phyloP scores from a whole-genome alignment of 1,139 yeast species.

The Protomyces lactucae-debilis region DNA sequence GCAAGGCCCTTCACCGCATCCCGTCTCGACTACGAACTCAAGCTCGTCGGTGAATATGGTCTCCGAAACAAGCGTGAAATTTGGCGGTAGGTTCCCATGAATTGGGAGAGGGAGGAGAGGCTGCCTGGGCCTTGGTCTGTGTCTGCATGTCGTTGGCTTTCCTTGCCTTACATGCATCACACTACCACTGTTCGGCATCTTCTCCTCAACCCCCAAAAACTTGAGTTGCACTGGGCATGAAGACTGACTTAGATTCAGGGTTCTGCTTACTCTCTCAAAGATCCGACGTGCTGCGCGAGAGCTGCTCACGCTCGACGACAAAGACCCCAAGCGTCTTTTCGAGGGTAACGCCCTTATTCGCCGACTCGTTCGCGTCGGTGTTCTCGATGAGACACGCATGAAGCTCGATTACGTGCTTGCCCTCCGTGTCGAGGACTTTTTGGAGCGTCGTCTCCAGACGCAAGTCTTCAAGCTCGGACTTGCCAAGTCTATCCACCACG shows the following conservation, averaged over 20 bases:
- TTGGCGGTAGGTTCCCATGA: slow-evolving; percentile 52
- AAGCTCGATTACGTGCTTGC: slow-evolving; percentile 99
- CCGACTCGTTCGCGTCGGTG: slow-evolving; percentile 98
- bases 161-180: not conserved
- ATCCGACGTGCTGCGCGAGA: slow-evolving; percentile 99
- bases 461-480: slow-evolving; percentile 99
- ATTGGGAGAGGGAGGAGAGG: not conserved
- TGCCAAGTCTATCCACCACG: slow-evolving; percentile 99
- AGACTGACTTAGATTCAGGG: slow-evolving; percentile 40
- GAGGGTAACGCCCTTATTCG: slow-evolving; percentile 99
- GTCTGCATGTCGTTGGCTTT: not conserved
- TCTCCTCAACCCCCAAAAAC: not conserved
- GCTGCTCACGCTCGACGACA: slow-evolving; percentile 98
- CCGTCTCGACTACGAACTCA: slow-evolving; percentile 78
- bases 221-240: slow-evolving; percentile 27
- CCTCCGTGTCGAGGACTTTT: slow-evolving; percentile 96
- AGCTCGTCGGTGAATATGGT: slow-evolving; percentile 99
- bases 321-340: slow-evolving; percentile 99
- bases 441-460: slow-evolving; percentile 99
- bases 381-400: slow-evolving; percentile 98
- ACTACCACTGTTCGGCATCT: too few species aligned
- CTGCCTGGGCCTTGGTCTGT: not conserved
- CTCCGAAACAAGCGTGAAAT: slow-evolving; percentile 99
- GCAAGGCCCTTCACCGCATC: slow-evolving; percentile 30
- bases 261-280: slow-evolving; percentile 95